Base-by-base conservation (phyloP, 1,139 yeast species). In the Pichia sp. region DNA sequence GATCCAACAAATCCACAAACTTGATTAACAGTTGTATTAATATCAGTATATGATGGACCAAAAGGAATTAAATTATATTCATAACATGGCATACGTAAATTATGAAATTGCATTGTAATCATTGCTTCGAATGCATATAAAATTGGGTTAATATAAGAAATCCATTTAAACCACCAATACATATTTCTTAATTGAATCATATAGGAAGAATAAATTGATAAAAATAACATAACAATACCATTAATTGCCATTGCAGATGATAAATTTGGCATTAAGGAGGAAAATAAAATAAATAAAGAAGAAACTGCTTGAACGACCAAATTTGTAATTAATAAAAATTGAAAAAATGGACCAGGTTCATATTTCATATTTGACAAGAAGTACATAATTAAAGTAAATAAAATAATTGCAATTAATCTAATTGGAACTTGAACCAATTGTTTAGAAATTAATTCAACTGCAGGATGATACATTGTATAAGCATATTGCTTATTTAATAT, bases 91-190 rank as follows among this genome's bases (percentile, higher is more conserved):
- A 80, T 79, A 42, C 68, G 63, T 51, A 79, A 67, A 8, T 79
- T 79, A 61, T 78, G 83, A 58, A 81, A 81, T 59, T 81, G 84
- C 44, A 74, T 70, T 10, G 75, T 65, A 51, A 80, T 65, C 71
- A 81, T 68, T 13, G 81, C 70, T 62, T 81, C 86, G 58, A 79
- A 81, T 2, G 77, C 79, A 60, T 79, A 81, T 42, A 77, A 66
- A 44, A 80, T 63, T 2, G 86, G 85, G 57, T 81, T 71, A 49
- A 78, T 67, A 60, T 79, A 81, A 2, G 80, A 73, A 38, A 79
- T 73, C 87, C 87, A 81, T 62, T 76, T 74, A 59, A 79, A 79
- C 84, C 84, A 80, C 51, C 81, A 81, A 53, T 76, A 81, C 84
- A 80, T 80, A 0, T 77, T 72, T 13, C 79, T 80, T 50, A 75